Evolutionary conservation across 2,329 filamentous ascomycete genomes (phyloP), one percentile per base, ranked within the genome.

Genomic region (Fusarium sp.): DNA sequence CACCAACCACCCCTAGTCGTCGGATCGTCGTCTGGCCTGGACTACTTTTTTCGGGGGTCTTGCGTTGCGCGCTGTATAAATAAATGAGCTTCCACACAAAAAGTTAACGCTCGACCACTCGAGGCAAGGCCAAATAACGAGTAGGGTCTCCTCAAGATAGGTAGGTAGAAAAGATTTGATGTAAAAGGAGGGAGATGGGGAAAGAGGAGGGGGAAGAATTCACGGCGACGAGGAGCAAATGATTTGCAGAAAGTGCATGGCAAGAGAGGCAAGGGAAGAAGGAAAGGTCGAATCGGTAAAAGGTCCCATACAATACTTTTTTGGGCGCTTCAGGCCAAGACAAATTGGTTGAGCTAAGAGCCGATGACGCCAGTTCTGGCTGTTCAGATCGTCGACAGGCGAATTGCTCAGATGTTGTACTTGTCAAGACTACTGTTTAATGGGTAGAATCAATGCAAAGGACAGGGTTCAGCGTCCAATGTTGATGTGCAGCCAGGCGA

Each of bases 341-440:
- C 63, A 69, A 62, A 67, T 64, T 69, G 73, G 71, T 72, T 60
- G 60, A 68, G 69, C 73, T 56, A 64, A 65, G 69, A 63, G 71
- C 76, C 76, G 78, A 78, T 77, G 67, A 78, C 71, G 74, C 75
- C 64, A 67, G 67, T 49, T 72, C 66, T 68, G 60, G 60, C 72
- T 76, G 74, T 73, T 78, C 72, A 66, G 73, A 78, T 78, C 76
- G 71, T 74, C 74, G 43, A 64, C 66, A 73, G 75, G 67, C 67
- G 71, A 78, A 73, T 74, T 64, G 66, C 62, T 75, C 57, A 71
- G 74, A 73, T 68, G 74, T 77, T 72, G 74, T 71, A 73, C 54
- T 38, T 35, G 54, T 66, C 46, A 60, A 72, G 65, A 46, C 67
- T 61, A 71, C 68, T 71, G 74, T 69, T 64, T 57, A 33, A 65